A percentile compares a stretch with the other conserved stretches of the same genome.
Evolutionary conservation across 2,329 filamentous ascomycete species (phyloP).

Genomic region (Ambrosiella xylebori): DNA sequence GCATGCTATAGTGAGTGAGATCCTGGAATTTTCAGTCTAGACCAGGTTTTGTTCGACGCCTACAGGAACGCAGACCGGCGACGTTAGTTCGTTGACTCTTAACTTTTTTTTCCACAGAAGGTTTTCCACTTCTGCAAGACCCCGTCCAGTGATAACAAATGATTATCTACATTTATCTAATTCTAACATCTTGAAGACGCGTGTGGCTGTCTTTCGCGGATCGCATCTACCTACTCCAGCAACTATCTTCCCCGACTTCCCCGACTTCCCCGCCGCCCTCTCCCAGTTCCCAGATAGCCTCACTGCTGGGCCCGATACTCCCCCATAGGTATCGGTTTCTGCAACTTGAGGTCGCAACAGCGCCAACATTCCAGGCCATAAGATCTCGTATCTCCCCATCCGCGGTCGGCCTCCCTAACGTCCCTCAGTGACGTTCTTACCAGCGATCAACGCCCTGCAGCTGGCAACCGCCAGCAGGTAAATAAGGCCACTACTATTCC

Average conservation of each 20-base stretch:
- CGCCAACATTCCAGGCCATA: constrained; percentile 77
- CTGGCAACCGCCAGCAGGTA: constrained; percentile 75
- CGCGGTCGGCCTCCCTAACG: constrained; percentile 86
- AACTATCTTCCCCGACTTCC: too few species aligned
- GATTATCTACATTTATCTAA: not conserved
- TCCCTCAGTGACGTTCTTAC: constrained; percentile 44
- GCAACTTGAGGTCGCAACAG: constrained; percentile 43
- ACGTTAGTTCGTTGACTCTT: not conserved
- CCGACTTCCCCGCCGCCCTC: constrained; percentile 17
- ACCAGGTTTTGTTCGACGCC: not conserved
- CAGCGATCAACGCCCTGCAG: constrained; percentile 35
- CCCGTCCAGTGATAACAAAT: not conserved
- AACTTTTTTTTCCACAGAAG: not conserved
- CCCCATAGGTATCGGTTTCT: constrained; percentile 66
- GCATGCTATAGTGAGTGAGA: not conserved
- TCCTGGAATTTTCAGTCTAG: not conserved
- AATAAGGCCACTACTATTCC: constrained; percentile 34
- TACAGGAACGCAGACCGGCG: not conserved
- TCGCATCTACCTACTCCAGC: not conserved
- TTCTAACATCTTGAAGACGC: not conserved
- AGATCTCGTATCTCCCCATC: constrained; percentile 67
- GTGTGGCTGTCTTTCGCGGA: not conserved
- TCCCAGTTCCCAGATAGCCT: constrained; percentile 15
- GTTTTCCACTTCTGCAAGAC: not conserved
- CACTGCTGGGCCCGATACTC: constrained; percentile 71